phyloP scores from a whole-genome alignment of 805 yeast species.

The Cyberlindnera nakhonratchasimensis region DNA sequence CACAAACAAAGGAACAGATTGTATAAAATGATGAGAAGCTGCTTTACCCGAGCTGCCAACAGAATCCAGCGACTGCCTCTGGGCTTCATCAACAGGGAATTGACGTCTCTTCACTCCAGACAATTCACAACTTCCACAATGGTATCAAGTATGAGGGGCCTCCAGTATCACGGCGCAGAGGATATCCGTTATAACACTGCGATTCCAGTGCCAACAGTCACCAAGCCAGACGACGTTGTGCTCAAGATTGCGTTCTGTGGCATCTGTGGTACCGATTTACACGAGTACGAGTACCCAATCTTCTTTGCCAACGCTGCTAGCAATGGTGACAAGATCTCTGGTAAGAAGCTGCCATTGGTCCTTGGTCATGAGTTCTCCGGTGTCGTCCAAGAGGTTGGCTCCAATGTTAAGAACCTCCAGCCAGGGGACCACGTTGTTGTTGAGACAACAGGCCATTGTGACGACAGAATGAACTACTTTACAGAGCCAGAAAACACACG shows the following conservation, averaged over 20 bases:
- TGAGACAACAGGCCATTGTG: constrained; percentile 45
- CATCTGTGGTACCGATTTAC: constrained; percentile 57
- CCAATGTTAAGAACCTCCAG: constrained; percentile 44
- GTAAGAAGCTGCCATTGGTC: constrained; percentile 48
- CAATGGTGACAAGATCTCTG: constrained; percentile 27
- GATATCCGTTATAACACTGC: constrained; percentile 34
- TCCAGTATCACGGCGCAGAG: constrained; percentile 38
- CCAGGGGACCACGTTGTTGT: constrained; percentile 57
- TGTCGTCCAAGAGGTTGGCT: constrained; percentile 50
- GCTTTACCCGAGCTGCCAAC: too few relatives aligned
- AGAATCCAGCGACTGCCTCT: too few relatives aligned
- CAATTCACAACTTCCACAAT: neutral
- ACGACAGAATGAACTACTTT: constrained; percentile 33
- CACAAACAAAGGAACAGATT: too few relatives aligned
- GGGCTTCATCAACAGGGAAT: too few relatives aligned
- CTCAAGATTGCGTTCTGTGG: constrained; percentile 50
- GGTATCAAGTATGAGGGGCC: constrained; percentile 24
- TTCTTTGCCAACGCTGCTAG: constrained; percentile 50
- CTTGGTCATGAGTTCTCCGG: constrained; percentile 65
- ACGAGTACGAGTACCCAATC: constrained; percentile 59
- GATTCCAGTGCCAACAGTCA: constrained; percentile 35
- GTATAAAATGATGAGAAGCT: too few relatives aligned
- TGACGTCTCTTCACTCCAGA: neutral
- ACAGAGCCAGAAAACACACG: constrained; percentile 20
- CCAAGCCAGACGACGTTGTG: constrained; percentile 40